Evolutionary conservation across 140 eudicot species (phyloP).

Genomic region (Ambrosia hybrid): DNA sequence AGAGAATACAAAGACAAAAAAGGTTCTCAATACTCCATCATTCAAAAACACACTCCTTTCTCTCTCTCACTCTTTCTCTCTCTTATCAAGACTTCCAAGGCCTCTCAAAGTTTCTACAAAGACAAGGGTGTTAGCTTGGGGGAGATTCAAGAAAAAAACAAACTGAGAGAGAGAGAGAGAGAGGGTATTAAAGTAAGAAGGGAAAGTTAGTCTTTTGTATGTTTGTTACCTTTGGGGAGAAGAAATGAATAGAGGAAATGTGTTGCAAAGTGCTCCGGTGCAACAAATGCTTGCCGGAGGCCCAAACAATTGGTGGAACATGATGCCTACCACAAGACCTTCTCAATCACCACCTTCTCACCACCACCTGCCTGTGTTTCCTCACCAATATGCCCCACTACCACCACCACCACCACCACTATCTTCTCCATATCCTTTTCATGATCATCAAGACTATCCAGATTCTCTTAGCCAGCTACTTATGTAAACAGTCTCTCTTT

Average conservation of each 20-base stretch:
- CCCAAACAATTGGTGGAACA: conserved; percentile 72
- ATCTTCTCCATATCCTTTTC: conserved; percentile 44
- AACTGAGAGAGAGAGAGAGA: conserved; percentile 28
- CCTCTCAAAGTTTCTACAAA: conserved; percentile 58
- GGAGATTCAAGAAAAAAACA: conserved; percentile 29
- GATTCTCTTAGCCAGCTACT: conserved; percentile 84
- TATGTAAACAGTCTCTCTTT: conserved; percentile 50
- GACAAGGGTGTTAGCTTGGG: conserved; percentile 31
- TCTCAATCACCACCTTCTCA: conserved; percentile 36
- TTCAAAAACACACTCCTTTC: conserved; percentile 35
- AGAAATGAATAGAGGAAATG: conserved; percentile 69
- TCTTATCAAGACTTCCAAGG: conserved; percentile 45
- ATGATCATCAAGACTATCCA: conserved; percentile 49
- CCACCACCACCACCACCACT: conserved; percentile 18
- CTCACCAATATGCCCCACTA: conserved; percentile 35
- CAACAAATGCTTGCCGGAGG: conserved; percentile 82
- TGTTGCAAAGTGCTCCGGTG: conserved; percentile 73
- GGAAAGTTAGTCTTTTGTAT: conserved; percentile 22
- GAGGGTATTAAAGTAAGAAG: conserved; percentile 24
- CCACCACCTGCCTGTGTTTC: conserved; percentile 40
- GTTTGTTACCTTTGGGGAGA: conserved; percentile 15
- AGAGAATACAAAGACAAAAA: conserved; percentile 54
- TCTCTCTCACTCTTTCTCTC: conserved; percentile 40
- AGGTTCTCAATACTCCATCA: conserved; percentile 69
- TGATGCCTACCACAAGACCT: conserved; percentile 46